Evolutionary conservation across 169 alveolate genomes (phyloP).

Genomic region (Cryptosporidium felis): DNA sequence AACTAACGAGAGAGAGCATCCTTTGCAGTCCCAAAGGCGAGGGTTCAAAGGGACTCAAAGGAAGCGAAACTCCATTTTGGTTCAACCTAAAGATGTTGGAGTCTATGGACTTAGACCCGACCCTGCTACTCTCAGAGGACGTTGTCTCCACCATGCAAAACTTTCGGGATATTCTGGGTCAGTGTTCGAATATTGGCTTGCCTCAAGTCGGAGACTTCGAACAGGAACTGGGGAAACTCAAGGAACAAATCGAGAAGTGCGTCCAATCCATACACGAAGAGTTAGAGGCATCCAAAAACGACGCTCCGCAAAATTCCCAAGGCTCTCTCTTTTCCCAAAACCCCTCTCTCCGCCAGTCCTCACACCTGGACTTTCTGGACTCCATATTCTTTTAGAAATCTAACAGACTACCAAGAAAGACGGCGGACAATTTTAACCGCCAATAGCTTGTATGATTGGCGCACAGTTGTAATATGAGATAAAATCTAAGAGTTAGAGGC

Average conservation of each 20-base stretch:
- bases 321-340: not conserved
- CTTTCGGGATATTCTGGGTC: not conserved
- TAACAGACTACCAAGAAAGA: not conserved
- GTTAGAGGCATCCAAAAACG: not conserved
- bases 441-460: no score
- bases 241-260: not conserved
- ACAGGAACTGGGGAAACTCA: not conserved
- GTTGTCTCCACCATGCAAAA: not conserved
- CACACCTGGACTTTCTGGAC: not conserved
- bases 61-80: constrained; percentile 41
- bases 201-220: not conserved
- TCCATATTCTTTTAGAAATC: not conserved
- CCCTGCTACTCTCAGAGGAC: not conserved
- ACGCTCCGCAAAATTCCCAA: not conserved
- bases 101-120: constrained; percentile 21
- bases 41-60: no score
- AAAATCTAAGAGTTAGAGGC: no score
- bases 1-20: constrained; percentile 18
- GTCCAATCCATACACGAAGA: constrained; percentile 18
- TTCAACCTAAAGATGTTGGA: not conserved
- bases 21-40: no score
- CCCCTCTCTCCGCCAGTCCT: not conserved
- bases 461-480: no score
- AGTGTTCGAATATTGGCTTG: not conserved
- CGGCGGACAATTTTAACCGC: no score